phyloP scores from a whole-genome alignment of 768 basidiomycete genomes.

The Mycena indigotica region DNA sequence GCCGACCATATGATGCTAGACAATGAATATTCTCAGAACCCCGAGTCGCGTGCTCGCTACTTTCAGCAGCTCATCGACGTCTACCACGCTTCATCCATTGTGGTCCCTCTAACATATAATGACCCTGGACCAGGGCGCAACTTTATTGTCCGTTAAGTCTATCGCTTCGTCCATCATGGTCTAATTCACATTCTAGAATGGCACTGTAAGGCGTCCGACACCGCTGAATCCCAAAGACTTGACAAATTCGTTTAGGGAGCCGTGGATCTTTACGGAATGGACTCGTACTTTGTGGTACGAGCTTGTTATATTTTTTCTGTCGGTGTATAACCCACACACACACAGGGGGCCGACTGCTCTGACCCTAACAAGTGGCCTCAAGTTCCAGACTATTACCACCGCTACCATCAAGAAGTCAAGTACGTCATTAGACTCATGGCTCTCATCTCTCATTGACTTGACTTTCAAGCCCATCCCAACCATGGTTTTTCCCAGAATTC shows the following conservation, averaged over 20 bases:
- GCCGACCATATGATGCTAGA: too few species aligned
- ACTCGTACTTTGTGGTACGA: not conserved
- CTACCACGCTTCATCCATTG: slow-evolving; percentile 57
- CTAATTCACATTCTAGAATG: too few species aligned
- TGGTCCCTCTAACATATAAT: slow-evolving; percentile 76
- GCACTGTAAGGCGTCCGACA: slow-evolving; percentile 57
- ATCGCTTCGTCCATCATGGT: too few species aligned
- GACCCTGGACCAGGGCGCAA: slow-evolving; percentile 60
- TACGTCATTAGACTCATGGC: too few species aligned
- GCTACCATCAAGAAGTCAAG: slow-evolving; percentile 58
- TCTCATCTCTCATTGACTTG: not conserved
- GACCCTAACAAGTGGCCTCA: slow-evolving; percentile 67
- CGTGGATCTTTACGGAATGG: slow-evolving; percentile 70
- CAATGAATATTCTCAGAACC: slow-evolving; percentile 68
- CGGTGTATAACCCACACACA: too few species aligned
- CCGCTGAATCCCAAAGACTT: not conserved
- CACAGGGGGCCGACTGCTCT: slow-evolving; percentile 83
- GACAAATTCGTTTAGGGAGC: slow-evolving; percentile 36
- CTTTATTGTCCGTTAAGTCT: too few species aligned
- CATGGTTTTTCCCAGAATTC: slow-evolving; percentile 68
- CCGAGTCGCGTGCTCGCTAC: slow-evolving; percentile 48
- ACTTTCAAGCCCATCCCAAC: slow-evolving; percentile 44
- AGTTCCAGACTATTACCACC: slow-evolving; percentile 62
- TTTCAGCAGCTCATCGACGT: slow-evolving; percentile 62
- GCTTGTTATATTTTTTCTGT: slow-evolving; percentile 66